phyloP scores from a whole-genome alignment of 495 filamentous ascomycete species.

The Daldinia childiae region DNA sequence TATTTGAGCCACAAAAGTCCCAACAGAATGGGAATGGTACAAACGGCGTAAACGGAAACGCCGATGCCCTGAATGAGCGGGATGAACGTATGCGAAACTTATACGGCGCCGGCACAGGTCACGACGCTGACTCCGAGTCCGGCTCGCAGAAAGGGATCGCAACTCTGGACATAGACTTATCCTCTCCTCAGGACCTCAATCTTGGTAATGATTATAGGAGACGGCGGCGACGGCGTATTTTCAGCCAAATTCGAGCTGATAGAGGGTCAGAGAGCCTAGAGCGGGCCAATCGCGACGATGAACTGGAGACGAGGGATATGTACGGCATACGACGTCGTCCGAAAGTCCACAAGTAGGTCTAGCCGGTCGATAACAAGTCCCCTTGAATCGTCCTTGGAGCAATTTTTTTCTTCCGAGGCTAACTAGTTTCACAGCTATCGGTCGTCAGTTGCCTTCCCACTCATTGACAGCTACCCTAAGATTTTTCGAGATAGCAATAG shows the following conservation, averaged over 20 bases:
- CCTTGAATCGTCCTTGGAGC: constrained; percentile 2
- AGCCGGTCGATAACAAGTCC: not conserved
- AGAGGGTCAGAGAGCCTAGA: constrained; percentile 47
- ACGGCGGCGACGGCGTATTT: constrained; percentile 62
- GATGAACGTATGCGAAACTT: constrained; percentile 20
- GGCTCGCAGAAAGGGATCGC: constrained; percentile 47
- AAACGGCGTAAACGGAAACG: constrained; percentile 32
- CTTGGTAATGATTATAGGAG: constrained; percentile 36
- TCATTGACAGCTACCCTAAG: constrained; percentile 81
- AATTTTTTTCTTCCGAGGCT: constrained; percentile 11
- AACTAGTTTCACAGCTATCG: constrained; percentile 46
- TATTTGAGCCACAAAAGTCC: constrained; percentile 33
- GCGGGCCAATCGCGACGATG: constrained; percentile 45
- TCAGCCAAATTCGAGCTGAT: constrained; percentile 66
- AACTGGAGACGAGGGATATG: constrained; percentile 43
- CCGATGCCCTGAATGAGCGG: constrained; percentile 30
- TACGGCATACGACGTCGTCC: constrained; percentile 54
- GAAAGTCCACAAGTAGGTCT: constrained; percentile 69
- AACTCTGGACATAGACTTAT: constrained; percentile 68
- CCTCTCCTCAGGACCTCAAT: constrained; percentile 52
- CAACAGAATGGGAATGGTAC: constrained; percentile 36
- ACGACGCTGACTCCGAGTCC: constrained; percentile 37
- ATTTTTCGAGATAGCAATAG: constrained; percentile 64
- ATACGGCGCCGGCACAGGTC: constrained; percentile 20
- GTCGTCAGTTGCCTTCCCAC: constrained; percentile 72